phyloP scores from a whole-genome alignment of 495 filamentous ascomycete species.

The Penicillium samsonianum region DNA sequence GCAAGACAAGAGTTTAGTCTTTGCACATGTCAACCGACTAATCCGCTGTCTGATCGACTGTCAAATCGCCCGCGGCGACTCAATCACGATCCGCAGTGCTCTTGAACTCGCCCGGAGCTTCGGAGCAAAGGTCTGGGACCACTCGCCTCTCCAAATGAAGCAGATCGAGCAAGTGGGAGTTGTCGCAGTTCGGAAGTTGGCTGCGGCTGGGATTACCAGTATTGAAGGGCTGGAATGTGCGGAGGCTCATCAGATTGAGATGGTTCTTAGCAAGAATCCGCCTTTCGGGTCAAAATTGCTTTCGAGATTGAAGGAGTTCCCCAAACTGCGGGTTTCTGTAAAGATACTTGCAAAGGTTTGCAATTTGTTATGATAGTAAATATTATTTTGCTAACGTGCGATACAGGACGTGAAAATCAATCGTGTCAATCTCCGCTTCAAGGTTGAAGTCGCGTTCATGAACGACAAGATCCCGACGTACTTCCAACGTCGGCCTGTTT shows the following conservation, averaged over 20 bases:
- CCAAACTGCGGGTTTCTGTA: constrained; percentile 64
- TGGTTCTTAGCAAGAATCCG: constrained; percentile 72
- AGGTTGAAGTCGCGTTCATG: constrained; percentile 68
- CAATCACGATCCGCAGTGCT: constrained; percentile 64
- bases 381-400: constrained; percentile 12
- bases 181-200: constrained; percentile 75
- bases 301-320: constrained; percentile 67
- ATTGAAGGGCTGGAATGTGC: constrained; percentile 70
- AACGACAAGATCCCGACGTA: constrained; percentile 63
- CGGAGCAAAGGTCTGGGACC: constrained; percentile 81
- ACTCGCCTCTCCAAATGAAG: constrained; percentile 78
- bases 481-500: constrained; percentile 64
- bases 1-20: constrained; percentile 70
- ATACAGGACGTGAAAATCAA: constrained; percentile 41
- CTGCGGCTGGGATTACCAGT: constrained; percentile 65
- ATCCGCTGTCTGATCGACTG: constrained; percentile 88
- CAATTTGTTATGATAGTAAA: background rate
- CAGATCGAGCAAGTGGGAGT: constrained; percentile 84
- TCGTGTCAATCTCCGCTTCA: constrained; percentile 60
- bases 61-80: constrained; percentile 66
- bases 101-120: constrained; percentile 80
- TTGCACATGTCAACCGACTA: constrained; percentile 72
- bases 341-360: constrained; percentile 54
- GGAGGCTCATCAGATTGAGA: constrained; percentile 73
- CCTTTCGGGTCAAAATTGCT: constrained; percentile 77